Evolutionary conservation across 1,139 yeast species (phyloP).

Genomic region (Yamadazyma dushanensis): DNA sequence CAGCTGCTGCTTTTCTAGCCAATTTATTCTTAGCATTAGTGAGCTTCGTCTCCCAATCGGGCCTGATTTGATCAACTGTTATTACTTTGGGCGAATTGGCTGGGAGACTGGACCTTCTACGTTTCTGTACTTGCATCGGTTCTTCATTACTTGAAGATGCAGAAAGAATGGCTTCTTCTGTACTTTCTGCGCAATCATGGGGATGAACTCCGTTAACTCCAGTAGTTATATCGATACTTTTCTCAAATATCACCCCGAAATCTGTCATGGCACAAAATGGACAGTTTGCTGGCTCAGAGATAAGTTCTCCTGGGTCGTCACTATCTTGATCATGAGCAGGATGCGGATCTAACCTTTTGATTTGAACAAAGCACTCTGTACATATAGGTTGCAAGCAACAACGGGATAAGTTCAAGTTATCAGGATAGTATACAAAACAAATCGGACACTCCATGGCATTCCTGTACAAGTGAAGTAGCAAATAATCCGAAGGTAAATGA

Average conservation of each 20-base stretch:
- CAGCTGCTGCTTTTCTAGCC: conserved; percentile 89
- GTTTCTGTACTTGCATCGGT: conserved; percentile 9
- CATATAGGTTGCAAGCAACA: conserved; percentile 95
- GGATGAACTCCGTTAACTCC: conserved; percentile 55
- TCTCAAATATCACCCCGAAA: conserved; percentile 79
- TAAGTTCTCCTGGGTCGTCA: conserved; percentile 57
- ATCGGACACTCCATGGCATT: conserved; percentile 86
- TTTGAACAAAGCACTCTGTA: conserved; percentile 95
- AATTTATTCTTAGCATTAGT: conserved; percentile 70
- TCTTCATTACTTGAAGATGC: conserved; percentile 7
- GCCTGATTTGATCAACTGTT: conserved; percentile 79
- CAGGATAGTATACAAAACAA: conserved; percentile 86
- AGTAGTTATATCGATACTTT: conserved; percentile 54
- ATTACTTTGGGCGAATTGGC: conserved; percentile 67
- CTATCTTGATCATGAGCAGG: conserved; percentile 73
- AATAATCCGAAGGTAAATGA: conserved; percentile 29
- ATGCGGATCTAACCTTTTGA: conserved; percentile 91
- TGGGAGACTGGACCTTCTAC: conserved; percentile 49
- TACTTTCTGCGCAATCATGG: conserved; percentile 22
- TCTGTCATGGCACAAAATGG: conserved; percentile 91
- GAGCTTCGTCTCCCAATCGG: conserved; percentile 86
- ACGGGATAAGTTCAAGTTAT: conserved; percentile 73
- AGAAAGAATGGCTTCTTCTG: conserved; percentile 7
- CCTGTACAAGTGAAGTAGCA: conserved; percentile 52
- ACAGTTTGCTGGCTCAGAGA: conserved; percentile 86